phyloP scores from a whole-genome alignment of 176 grass and related monocot species.

The Oryza glaberrima region DNA sequence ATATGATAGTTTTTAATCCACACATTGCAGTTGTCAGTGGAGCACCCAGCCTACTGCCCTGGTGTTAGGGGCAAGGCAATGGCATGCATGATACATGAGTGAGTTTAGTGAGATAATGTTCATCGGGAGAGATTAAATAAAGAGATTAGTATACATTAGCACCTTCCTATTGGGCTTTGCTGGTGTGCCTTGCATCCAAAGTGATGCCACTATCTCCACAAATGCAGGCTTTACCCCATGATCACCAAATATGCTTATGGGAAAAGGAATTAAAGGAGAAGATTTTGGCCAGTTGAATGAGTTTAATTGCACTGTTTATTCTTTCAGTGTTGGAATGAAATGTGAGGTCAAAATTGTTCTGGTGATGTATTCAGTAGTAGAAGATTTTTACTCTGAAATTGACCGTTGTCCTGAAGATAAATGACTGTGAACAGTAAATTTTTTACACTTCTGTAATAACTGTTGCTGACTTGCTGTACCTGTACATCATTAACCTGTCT shows the following conservation, averaged over 20 bases:
- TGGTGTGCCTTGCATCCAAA: slow-evolving; percentile 45
- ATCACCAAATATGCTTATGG: slow-evolving; percentile 21
- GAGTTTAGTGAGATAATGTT: slow-evolving; percentile 5
- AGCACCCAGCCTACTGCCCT: slow-evolving; percentile 36
- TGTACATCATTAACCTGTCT: neutral
- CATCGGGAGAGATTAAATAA: neutral
- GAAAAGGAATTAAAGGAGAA: neutral
- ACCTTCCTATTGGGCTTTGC: neutral
- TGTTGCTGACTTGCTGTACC: neutral
- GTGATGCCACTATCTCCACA: slow-evolving; percentile 43
- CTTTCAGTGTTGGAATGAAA: neutral
- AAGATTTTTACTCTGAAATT: neutral
- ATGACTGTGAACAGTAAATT: neutral
- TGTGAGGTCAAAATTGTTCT: neutral
- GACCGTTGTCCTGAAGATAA: neutral
- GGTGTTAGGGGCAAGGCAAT: slow-evolving; percentile 36
- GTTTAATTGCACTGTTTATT: neutral
- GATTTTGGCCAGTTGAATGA: slow-evolving; percentile 5
- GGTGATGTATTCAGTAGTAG: neutral
- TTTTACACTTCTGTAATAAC: neutral
- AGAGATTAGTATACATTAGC: neutral
- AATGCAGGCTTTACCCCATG: slow-evolving; percentile 43
- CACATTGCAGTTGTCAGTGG: slow-evolving; percentile 27
- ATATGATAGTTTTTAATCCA: slow-evolving; percentile 47
- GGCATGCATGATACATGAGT: slow-evolving; percentile 27